Conservation (phyloP, 768 basidiomycete species). For the Nidularia pulvinata region DNA sequence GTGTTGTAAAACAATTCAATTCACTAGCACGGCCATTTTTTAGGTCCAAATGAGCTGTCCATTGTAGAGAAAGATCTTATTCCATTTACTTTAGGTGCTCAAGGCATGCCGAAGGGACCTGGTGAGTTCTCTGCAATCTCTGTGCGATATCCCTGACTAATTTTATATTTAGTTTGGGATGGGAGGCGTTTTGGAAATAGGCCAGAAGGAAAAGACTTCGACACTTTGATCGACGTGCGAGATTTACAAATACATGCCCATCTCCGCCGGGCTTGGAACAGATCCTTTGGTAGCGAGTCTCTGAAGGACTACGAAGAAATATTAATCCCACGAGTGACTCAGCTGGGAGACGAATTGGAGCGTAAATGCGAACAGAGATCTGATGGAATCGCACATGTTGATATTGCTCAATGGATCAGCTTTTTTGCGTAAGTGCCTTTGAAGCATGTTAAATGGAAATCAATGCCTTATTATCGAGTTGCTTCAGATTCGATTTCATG, state of each 20-base stretch:
- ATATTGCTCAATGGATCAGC: constrained; percentile 32
- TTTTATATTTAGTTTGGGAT: constrained; percentile 23
- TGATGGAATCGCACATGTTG: constrained; percentile 12
- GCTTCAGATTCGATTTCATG: constrained; percentile 36
- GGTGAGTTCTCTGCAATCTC: constrained; percentile 16
- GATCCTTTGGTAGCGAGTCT: constrained; percentile 28
- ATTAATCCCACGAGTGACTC: constrained; percentile 12
- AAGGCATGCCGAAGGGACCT: constrained; percentile 40
- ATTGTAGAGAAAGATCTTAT: constrained; percentile 30
- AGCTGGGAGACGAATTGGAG: constrained; percentile 17
- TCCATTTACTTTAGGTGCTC: constrained; percentile 25
- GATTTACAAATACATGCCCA: constrained; percentile 27
- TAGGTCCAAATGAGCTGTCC: constrained; percentile 49
- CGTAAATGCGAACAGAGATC: constrained; percentile 7
- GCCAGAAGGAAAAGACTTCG: constrained; percentile 14
- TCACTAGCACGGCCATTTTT: background rate
- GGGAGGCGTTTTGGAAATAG: constrained; percentile 20
- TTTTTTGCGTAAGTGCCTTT: constrained; percentile 34
- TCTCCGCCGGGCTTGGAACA: constrained; percentile 35
- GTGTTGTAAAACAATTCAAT: background rate
- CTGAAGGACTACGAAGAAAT: constrained; percentile 21
- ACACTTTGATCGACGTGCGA: constrained; percentile 25
- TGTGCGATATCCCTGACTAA: background rate
- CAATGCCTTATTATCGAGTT: background rate
- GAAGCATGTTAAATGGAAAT: background rate